Evolutionary conservation across 306 rosid species (phyloP), one percentile per base, ranked within the genome.

Genomic region (Quercus berberidifolia): DNA sequence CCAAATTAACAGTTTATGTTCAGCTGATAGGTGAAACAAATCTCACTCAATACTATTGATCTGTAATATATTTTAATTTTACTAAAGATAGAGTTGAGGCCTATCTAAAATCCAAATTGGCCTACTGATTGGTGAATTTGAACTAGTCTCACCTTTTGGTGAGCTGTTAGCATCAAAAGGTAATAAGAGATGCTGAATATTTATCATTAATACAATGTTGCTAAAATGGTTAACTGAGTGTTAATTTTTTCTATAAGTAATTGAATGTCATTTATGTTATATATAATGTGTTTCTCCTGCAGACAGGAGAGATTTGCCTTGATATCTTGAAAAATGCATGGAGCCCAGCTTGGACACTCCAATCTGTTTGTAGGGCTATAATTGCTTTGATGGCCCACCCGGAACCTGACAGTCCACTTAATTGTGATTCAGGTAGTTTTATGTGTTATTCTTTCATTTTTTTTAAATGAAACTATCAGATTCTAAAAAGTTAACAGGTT

Each of bases 271-370:
- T 31, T 63, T 77, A 55, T 79, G 55, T 73, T 15, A 74, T 56
- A 43, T 70, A 43, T 70, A 7, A 59, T 72, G 28, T 52, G 64
- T 69, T 82, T 69, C 43, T 55, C 30, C 9, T 82, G 76, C 88
- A 93, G 97, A 96, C 98, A 0, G 99, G 99, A 62, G 99, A 96
- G 92, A 96, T 96, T 77, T 96, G 99, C 88, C 89, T 96, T 51
- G 99, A 96, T 83, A 96, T 96, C 69, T 86, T 96, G 89, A 96
- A 96, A 85, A 96, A 88, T 81, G 99, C 99, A 58, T 96, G 99
- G 99, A 96, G 98, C 88, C 98, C 97, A 4, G 99, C 99, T 33
- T 96, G 99, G 98, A 93, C 99, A 6, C 96, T 96, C 71, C 99
- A 96, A 75, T 96, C 98, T 87, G 98, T 96, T 74, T 96, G 99